Evolutionary conservation across 306 rosid genomes (phyloP).

Genomic region (Citrullus amarus): DNA sequence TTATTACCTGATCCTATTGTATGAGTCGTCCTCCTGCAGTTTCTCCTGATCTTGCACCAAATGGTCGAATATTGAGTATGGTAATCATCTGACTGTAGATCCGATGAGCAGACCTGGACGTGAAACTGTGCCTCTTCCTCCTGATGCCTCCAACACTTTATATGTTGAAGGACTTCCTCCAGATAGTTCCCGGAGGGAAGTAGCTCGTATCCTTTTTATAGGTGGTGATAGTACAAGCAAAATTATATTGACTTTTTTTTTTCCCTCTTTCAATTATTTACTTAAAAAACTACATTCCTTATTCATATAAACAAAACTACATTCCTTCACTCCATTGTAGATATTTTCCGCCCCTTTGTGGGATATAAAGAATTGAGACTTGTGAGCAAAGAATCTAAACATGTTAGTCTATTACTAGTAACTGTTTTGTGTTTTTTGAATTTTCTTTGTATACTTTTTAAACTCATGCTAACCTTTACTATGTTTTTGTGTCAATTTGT

Average conservation of each 20-base stretch:
- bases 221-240: slow-evolving; percentile 1
- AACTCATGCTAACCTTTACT: not conserved
- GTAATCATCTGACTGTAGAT: slow-evolving; percentile 52
- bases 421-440: not conserved
- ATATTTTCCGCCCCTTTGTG: slow-evolving; percentile 90
- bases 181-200: slow-evolving; percentile 75
- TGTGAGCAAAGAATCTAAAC: slow-evolving; percentile 76
- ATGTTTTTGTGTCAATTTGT: not conserved
- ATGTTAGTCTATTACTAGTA: slow-evolving; percentile 24
- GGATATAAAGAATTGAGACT: slow-evolving; percentile 92
- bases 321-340: slow-evolving; percentile 24
- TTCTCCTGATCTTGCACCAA: slow-evolving; percentile 49
- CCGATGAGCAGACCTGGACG: slow-evolving; percentile 48
- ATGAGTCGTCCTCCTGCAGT: slow-evolving; percentile 39
- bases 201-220: slow-evolving; percentile 71
- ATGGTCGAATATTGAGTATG: slow-evolving; percentile 39
- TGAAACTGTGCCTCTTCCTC: slow-evolving; percentile 66
- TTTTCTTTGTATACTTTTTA: not conserved
- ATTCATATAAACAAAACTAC: not conserved
- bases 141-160: slow-evolving; percentile 80
- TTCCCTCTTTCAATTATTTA: not conserved
- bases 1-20: slow-evolving; percentile 43
- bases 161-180: slow-evolving; percentile 91
- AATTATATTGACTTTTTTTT: slow-evolving; percentile 4
- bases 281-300: slow-evolving; percentile 13